Evolutionary conservation across 1,139 yeast species (phyloP), one percentile per base, ranked within the genome.

Genomic region (Suhomyces taliae): DNA sequence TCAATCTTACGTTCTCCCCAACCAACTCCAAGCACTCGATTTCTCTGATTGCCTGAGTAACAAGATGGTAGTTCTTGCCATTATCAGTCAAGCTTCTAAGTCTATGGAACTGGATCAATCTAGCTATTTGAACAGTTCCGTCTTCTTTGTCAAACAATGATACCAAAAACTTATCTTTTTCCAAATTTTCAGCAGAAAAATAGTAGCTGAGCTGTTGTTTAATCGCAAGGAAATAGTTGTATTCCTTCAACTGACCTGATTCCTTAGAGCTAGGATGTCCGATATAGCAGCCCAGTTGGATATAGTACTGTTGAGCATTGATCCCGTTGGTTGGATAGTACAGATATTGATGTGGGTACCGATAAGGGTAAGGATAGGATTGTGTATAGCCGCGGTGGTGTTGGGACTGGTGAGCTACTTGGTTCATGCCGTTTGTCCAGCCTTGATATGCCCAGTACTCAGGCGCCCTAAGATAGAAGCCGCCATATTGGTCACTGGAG

Each of bases 181-280:
- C 51, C 41, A 66, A 55, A 46, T 66, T 66, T 41, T 57, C 59
- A 2, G 60, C 51, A 7, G 69, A 65, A 40, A 66, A 64, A 48
- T 65, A 65, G 47, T 63, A 62, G 11, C 47, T 49, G 26, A 65
- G 44, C 46, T 64, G 68, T 12, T 49, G 40, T 12, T 29, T 29
- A 11, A 29, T 29, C 5, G 32, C 32, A 9, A 9, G 32, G 32
- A 32, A 29, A 26, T 33, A 9, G 33, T 32, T 12, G 40, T 27
- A 19, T 29, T 29, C 32, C 32, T 3, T 4, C 9, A 29, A 19
- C 24, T 19, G 24, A 4, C 24, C 24, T 4, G 24, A 19, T 4
- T 19, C 24, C 24, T 19, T 19, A 1, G 24, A 19, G 24, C 24
- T 19, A 6, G 24, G 24, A 3, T 19, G 24, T 19, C 24, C 6